Evolutionary conservation across 2,329 filamentous ascomycete genomes (phyloP).

Genomic region (Chrysoporthe cubensis): DNA sequence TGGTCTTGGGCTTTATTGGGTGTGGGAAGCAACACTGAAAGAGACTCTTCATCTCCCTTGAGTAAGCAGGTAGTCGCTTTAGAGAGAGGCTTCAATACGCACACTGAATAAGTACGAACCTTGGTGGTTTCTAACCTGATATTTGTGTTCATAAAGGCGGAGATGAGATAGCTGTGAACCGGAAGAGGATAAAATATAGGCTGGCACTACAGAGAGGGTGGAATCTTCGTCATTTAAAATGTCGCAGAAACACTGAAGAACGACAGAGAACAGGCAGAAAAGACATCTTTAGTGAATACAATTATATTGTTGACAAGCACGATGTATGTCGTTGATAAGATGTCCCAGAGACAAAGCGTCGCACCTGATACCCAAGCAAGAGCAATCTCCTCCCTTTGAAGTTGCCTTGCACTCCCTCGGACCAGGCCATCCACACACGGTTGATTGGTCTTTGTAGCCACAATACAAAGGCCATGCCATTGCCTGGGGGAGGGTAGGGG

Average conservation of each 20-base stretch:
- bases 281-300: neutral
- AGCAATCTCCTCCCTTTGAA: neutral
- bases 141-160: neutral
- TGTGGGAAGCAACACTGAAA: slow-evolving; percentile 9
- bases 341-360: neutral
- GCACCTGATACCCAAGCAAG: neutral
- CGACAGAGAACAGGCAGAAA: neutral
- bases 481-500: no score
- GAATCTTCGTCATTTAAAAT: neutral
- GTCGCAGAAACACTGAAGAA: neutral
- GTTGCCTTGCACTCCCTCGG: neutral
- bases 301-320: neutral
- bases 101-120: neutral
- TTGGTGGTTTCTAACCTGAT: neutral
- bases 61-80: neutral
- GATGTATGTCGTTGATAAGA: neutral
- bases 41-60: neutral
- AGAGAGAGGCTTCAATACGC: neutral
- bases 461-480: neutral
- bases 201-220: neutral
- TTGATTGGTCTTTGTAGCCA: neutral
- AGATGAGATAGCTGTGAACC: neutral
- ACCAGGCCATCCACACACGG: neutral
- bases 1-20: neutral
- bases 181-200: no score